These are phyloP conservation scores for Eutrema japonicum DNA, from an alignment of 345 rosid species.

Conservation along the genomic window DNA sequence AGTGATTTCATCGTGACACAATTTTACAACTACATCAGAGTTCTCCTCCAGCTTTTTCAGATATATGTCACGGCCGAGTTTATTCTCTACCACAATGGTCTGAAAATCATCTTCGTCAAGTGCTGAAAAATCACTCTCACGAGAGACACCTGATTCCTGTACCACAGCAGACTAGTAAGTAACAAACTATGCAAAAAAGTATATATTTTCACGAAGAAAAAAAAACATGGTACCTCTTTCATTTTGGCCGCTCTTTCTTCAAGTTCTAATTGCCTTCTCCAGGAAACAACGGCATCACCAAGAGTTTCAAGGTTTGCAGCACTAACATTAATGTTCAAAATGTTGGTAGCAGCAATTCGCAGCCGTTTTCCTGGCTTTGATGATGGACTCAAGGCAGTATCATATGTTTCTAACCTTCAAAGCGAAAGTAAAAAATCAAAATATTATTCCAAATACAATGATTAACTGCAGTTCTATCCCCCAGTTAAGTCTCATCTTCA, in stretches of 20 bases:
- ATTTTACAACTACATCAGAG: constrained; percentile 56
- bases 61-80: constrained; percentile 84
- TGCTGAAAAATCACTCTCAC: constrained; percentile 70
- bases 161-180: constrained; percentile 34
- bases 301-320: constrained; percentile 85
- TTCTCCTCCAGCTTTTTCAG: constrained; percentile 77
- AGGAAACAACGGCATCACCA: constrained; percentile 75
- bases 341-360: constrained; percentile 82
- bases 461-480: constrained; percentile 22
- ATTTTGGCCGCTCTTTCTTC: constrained; percentile 79
- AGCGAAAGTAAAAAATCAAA: constrained; percentile 32
- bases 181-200: not conserved
- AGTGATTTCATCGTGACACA: constrained; percentile 59
- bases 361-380: constrained; percentile 78
- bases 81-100: constrained; percentile 80
- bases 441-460: constrained; percentile 22
- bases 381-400: constrained; percentile 59
- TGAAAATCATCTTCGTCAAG: constrained; percentile 96
- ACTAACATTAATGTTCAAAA: constrained; percentile 82
- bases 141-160: constrained; percentile 63
- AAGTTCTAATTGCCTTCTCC: constrained; percentile 90
- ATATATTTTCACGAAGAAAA: constrained; percentile 6
- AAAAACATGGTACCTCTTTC: constrained; percentile 61
- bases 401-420: constrained; percentile 90
- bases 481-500: constrained; percentile 22